These are phyloP conservation scores for Exophiala lecanii-corni DNA, from an alignment of 2,329 filamentous ascomycete species.

Conservation along the genomic window DNA sequence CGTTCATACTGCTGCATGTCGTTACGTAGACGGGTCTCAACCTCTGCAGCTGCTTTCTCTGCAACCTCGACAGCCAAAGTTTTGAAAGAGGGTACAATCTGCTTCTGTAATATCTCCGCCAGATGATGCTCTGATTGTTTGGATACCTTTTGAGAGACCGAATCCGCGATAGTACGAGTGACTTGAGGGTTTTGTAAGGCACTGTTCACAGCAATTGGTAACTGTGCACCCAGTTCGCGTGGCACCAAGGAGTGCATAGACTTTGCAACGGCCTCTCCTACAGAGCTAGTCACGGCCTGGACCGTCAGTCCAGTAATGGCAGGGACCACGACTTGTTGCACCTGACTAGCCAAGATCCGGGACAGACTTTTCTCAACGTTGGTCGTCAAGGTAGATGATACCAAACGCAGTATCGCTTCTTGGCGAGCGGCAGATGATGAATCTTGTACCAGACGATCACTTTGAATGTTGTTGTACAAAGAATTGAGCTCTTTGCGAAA, in stretches of 20 bases:
- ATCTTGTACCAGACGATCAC: slow-evolving; percentile 64
- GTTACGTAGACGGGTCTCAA: slow-evolving; percentile 57
- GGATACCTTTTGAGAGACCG: slow-evolving; percentile 62
- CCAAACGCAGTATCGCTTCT: slow-evolving; percentile 63
- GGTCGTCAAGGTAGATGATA: slow-evolving; percentile 64
- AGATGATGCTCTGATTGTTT: slow-evolving; percentile 68
- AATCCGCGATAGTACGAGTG: slow-evolving; percentile 66
- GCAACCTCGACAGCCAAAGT: slow-evolving; percentile 61
- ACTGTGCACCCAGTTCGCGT: slow-evolving; percentile 64
- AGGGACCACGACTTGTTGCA: slow-evolving; percentile 71
- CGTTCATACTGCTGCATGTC: slow-evolving; percentile 52
- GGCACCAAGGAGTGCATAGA: slow-evolving; percentile 63
- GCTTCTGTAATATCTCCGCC: slow-evolving; percentile 54
- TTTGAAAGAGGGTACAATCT: slow-evolving; percentile 63
- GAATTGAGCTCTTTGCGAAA: slow-evolving; percentile 52
- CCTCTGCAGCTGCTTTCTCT: slow-evolving; percentile 62
- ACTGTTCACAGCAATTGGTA: slow-evolving; percentile 64
- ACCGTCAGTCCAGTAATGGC: slow-evolving; percentile 64
- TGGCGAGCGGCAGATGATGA: slow-evolving; percentile 61
- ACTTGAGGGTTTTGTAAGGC: slow-evolving; percentile 71
- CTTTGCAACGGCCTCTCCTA: slow-evolving; percentile 63
- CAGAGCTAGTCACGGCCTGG: slow-evolving; percentile 65
- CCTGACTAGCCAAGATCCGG: slow-evolving; percentile 70
- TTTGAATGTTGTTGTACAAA: slow-evolving; percentile 59
- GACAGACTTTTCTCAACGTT: slow-evolving; percentile 72